Evolutionary conservation across 768 basidiomycete genomes (phyloP).

Genomic region (Tulasnella sp.): DNA sequence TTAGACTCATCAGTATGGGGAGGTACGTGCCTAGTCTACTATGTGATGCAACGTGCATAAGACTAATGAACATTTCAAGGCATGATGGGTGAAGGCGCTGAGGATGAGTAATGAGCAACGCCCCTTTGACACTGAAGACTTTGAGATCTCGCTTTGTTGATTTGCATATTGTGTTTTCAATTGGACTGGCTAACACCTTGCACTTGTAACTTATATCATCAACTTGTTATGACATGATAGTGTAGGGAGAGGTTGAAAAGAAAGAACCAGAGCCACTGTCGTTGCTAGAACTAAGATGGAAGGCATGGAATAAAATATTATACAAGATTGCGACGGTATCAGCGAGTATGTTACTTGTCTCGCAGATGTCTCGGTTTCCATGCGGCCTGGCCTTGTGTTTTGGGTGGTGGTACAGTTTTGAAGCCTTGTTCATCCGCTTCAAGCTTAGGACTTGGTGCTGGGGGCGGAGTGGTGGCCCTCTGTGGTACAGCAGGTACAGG

Average conservation of each 20-base stretch:
- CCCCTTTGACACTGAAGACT: conserved; percentile 22
- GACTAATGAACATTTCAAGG: too few species aligned
- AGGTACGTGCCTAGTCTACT: conserved; percentile 41
- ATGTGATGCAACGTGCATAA: too few species aligned
- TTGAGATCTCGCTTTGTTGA: conserved; percentile 23
- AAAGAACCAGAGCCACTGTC: background rate
- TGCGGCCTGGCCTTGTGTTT: background rate
- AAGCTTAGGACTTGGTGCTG: background rate
- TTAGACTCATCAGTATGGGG: conserved; percentile 64
- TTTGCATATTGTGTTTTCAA: conserved; percentile 25
- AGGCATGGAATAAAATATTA: background rate
- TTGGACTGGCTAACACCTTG: conserved; percentile 18
- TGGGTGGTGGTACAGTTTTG: background rate
- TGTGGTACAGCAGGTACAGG: too few species aligned
- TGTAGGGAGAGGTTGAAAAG: background rate
- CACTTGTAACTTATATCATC: conserved; percentile 23
- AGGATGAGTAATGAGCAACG: conserved; percentile 32
- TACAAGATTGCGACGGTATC: background rate
- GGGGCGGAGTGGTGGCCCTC: too few species aligned
- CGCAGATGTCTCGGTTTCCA: conserved; percentile 13
- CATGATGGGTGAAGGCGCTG: conserved; percentile 38
- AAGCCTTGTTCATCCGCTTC: conserved; percentile 15
- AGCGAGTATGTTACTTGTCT: background rate
- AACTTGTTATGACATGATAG: background rate
- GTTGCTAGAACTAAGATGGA: too few species aligned